These are phyloP conservation scores for Saccharomycopsis hybrid DNA, from an alignment of 1,139 yeast genomes.

Conservation along the genomic window DNA sequence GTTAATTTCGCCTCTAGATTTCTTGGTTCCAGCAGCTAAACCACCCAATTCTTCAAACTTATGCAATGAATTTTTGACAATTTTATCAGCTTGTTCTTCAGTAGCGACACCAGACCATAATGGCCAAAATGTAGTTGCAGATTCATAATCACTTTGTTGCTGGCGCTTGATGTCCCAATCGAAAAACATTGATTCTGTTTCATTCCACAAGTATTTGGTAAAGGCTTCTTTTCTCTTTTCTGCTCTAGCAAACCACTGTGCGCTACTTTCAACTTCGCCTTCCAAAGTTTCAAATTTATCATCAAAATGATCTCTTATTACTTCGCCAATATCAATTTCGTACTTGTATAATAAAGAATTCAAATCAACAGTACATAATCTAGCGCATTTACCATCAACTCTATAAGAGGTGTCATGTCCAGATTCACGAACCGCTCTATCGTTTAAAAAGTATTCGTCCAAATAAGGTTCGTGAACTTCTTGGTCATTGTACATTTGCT, in stretches of 20 bases:
- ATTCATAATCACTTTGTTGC: constrained; percentile 61
- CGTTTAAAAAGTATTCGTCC: constrained; percentile 87
- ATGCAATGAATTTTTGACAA: constrained; percentile 56
- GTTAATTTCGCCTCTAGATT: constrained; percentile 68
- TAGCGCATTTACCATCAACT: constrained; percentile 83
- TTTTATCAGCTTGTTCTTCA: constrained; percentile 59
- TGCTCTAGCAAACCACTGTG: constrained; percentile 57
- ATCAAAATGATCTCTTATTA: constrained; percentile 51
- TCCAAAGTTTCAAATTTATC: constrained; percentile 35
- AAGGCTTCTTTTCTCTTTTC: constrained; percentile 47
- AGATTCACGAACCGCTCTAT: constrained; percentile 91
- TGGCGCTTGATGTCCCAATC: constrained; percentile 69
- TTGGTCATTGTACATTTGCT: constrained; percentile 61
- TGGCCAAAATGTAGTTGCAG: constrained; percentile 92
- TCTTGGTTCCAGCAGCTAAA: constrained; percentile 74
- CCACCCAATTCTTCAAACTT: constrained; percentile 88
- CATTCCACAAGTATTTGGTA: constrained; percentile 80
- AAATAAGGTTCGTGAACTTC: constrained; percentile 65
- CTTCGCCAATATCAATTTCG: constrained; percentile 74
- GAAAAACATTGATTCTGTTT: constrained; percentile 67
- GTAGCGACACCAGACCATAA: constrained; percentile 80
- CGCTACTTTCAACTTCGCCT: constrained; percentile 43
- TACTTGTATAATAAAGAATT: constrained; percentile 85
- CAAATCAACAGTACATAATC: constrained; percentile 85
- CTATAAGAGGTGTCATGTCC: constrained; percentile 96